Evolutionary conservation across 257 asterid genomes (phyloP).

Genomic region (Nicotiana sylvestris): DNA sequence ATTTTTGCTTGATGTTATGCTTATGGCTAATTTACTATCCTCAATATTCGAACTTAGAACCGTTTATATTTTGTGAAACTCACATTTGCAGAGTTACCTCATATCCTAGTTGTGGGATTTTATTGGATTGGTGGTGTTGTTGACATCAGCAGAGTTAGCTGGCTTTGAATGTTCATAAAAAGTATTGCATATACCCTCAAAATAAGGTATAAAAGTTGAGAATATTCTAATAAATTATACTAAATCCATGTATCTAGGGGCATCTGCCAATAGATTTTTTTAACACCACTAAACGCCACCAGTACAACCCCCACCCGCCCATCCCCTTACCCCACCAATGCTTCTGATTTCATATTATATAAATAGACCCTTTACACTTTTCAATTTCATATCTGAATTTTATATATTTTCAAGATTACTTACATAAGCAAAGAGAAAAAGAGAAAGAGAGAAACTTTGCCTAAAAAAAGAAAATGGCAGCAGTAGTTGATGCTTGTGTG

Average conservation of each 20-base stretch:
- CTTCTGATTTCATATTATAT: neutral
- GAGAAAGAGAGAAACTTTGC: neutral
- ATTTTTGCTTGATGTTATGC: too few species aligned
- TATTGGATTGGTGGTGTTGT: too few species aligned
- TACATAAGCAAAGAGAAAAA: slow-evolving; percentile 1
- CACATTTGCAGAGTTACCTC: too few species aligned
- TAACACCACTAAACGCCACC: slow-evolving; percentile 6
- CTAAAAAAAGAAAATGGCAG: slow-evolving; percentile 33
- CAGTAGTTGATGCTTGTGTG: slow-evolving; percentile 49
- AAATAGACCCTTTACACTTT: neutral
- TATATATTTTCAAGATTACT: neutral
- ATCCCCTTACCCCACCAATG: neutral
- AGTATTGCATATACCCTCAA: neutral
- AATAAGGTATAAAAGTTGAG: slow-evolving; percentile 8
- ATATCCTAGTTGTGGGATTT: too few species aligned
- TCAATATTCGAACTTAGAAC: too few species aligned
- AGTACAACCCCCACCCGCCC: neutral
- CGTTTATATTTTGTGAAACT: too few species aligned
- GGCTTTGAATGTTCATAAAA: neutral
- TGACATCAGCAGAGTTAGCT: too few species aligned
- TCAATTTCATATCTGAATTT: neutral
- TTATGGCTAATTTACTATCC: too few species aligned
- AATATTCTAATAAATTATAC: slow-evolving; percentile 37
- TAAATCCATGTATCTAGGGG: slow-evolving; percentile 15
- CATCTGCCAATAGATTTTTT: slow-evolving; percentile 26